A percentile compares a stretch with the other conserved stretches of the same genome.
Evolutionary conservation across 1,284 basidiomycete genomes (phyloP).

Genomic region (Pulchroboletus neoregius): DNA sequence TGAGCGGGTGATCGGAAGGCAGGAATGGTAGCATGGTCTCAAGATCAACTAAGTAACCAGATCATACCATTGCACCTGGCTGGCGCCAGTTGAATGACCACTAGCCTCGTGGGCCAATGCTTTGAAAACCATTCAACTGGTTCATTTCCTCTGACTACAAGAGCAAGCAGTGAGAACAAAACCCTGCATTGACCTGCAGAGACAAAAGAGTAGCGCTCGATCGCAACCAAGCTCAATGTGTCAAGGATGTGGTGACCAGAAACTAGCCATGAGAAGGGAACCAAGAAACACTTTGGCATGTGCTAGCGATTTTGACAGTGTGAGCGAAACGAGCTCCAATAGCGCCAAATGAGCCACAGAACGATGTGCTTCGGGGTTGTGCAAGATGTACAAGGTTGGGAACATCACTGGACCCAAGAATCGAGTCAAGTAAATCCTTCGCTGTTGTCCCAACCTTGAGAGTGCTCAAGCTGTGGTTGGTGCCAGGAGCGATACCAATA

Average conservation of each 20-base stretch:
- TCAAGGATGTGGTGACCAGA: background rate
- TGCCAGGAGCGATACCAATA: slow-evolving; percentile 32
- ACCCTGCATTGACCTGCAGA: background rate
- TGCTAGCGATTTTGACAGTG: slow-evolving; percentile 18
- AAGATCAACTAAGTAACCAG: background rate
- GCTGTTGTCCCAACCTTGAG: slow-evolving; percentile 21
- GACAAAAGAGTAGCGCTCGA: background rate
- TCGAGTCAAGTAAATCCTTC: slow-evolving; percentile 31
- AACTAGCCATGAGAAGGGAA: slow-evolving; percentile 19
- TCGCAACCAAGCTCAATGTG: background rate
- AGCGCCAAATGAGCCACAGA: slow-evolving; percentile 25
- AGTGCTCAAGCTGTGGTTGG: slow-evolving; percentile 3
- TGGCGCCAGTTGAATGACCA: too few relatives aligned
- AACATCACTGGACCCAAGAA: slow-evolving; percentile 18
- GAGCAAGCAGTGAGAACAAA: background rate
- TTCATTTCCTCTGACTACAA: background rate
- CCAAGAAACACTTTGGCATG: slow-evolving; percentile 18
- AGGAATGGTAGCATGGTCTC: too few relatives aligned
- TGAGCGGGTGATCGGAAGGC: background rate
- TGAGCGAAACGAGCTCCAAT: slow-evolving; percentile 23
- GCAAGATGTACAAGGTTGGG: slow-evolving; percentile 3
- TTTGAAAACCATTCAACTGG: background rate
- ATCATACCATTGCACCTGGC: too few relatives aligned
- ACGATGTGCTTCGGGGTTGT: slow-evolving; percentile 20
- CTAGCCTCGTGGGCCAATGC: background rate